Conservation (phyloP, 2,329 filamentous ascomycete species). For the Botrytis paeoniae region DNA sequence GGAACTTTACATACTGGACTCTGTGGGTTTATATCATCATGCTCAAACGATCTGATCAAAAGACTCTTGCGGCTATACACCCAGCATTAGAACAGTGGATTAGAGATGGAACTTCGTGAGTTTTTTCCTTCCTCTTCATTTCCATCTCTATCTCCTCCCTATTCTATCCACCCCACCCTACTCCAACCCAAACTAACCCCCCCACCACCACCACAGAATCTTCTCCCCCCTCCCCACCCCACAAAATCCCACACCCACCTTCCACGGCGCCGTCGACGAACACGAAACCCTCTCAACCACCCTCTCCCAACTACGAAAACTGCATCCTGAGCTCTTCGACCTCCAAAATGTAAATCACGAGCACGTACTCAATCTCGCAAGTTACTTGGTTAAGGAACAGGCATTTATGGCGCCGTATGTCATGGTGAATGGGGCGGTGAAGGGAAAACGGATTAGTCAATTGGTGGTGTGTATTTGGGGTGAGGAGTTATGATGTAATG, state of each 20-base stretch:
- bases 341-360: neutral
- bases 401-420: slow-evolving; percentile 17
- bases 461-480: slow-evolving; percentile 18
- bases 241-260: neutral
- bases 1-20: slow-evolving; percentile 31
- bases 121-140: neutral
- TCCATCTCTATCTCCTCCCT: too few relatives aligned
- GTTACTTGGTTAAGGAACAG: slow-evolving; percentile 27
- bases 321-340: neutral
- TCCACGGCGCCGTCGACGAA: slow-evolving; percentile 4
- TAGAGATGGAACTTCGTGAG: neutral
- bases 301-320: neutral
- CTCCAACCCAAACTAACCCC: neutral
- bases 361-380: slow-evolving; percentile 26
- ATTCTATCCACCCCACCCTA: too few relatives aligned
- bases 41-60: slow-evolving; percentile 9
- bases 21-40: slow-evolving; percentile 31
- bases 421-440: slow-evolving; percentile 14
- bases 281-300: neutral
- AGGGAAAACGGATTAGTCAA: slow-evolving; percentile 5
- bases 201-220: neutral
- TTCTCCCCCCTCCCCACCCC: neutral
- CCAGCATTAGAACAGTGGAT: neutral
- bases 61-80: neutral
- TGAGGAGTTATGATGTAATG: neutral